Percentiles rank a stretch among this genome's conserved stretches.
phyloP scores from a whole-genome alignment of 2,329 filamentous ascomycete species.

The Fusarium denticulatum region DNA sequence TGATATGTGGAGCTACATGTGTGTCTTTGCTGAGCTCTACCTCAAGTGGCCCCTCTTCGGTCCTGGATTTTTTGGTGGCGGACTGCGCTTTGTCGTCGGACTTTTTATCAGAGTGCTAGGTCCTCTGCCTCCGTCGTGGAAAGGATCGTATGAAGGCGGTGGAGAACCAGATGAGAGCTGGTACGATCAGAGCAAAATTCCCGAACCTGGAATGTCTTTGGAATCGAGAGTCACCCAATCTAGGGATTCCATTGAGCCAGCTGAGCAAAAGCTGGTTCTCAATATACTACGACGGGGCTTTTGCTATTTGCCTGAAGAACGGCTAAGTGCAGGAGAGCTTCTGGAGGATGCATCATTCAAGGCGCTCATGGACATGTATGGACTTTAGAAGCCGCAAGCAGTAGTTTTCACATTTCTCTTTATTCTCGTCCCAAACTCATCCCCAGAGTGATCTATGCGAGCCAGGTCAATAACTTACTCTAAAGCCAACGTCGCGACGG shows the following conservation, averaged over 20 bases:
- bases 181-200: background rate
- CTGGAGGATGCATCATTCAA: background rate
- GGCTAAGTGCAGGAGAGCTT: background rate
- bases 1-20: background rate
- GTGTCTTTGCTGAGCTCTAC: background rate
- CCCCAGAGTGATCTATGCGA: background rate
- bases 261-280: background rate
- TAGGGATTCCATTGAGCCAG: fast-evolving
- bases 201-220: background rate
- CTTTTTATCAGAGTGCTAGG: background rate
- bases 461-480: background rate
- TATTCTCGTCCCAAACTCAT: background rate
- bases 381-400: fast-evolving
- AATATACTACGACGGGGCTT: background rate
- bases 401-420: no score
- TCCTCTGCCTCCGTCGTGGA: background rate
- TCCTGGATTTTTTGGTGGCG: fast-evolving
- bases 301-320: background rate
- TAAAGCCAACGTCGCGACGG: fast-evolving
- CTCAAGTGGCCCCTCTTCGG: background rate
- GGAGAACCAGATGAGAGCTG: background rate
- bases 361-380: background rate
- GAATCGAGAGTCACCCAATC: background rate
- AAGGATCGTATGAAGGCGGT: background rate
- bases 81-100: background rate